Evolutionary conservation across 352 stramenopile genomes (phyloP).

Genomic region (Discostella stelligera): DNA sequence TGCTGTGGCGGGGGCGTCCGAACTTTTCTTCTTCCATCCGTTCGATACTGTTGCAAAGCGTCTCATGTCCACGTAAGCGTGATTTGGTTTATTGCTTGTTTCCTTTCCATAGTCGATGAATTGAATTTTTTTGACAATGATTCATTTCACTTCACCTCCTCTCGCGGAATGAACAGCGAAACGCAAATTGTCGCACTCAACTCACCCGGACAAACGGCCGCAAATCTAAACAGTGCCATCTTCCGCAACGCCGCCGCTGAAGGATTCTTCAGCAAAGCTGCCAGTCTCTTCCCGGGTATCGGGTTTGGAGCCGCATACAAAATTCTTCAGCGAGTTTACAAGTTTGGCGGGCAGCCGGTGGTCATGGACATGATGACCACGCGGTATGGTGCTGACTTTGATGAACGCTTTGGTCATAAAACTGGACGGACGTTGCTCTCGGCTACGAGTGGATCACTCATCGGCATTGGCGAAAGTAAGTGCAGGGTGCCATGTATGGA

Average conservation of each 20-base stretch:
- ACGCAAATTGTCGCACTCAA: constrained; percentile 42
- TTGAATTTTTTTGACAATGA: neutral
- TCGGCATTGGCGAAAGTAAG: constrained; percentile 88
- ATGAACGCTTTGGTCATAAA: constrained; percentile 88
- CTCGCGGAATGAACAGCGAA: constrained; percentile 16
- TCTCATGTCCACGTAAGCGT: constrained; percentile 85
- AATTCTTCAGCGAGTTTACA: constrained; percentile 95
- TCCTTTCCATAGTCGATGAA: neutral
- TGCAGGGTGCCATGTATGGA: neutral
- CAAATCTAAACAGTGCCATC: constrained; percentile 72
- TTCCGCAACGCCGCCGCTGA: constrained; percentile 88
- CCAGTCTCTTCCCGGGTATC: constrained; percentile 88
- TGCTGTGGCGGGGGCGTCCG: constrained; percentile 88
- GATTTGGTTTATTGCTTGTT: neutral
- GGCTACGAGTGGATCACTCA: constrained; percentile 89
- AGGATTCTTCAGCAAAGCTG: constrained; percentile 84
- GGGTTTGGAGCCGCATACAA: constrained; percentile 95
- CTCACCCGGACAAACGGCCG: constrained; percentile 35
- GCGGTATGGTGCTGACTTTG: constrained; percentile 87
- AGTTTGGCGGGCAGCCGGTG: constrained; percentile 93
- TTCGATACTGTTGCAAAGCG: constrained; percentile 94
- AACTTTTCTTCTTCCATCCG: constrained; percentile 93
- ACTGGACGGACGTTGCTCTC: constrained; percentile 93
- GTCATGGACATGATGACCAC: constrained; percentile 91
- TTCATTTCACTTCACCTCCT: too few species aligned